phyloP scores from a whole-genome alignment of 805 yeast species.

The Ogataea ramenticola region DNA sequence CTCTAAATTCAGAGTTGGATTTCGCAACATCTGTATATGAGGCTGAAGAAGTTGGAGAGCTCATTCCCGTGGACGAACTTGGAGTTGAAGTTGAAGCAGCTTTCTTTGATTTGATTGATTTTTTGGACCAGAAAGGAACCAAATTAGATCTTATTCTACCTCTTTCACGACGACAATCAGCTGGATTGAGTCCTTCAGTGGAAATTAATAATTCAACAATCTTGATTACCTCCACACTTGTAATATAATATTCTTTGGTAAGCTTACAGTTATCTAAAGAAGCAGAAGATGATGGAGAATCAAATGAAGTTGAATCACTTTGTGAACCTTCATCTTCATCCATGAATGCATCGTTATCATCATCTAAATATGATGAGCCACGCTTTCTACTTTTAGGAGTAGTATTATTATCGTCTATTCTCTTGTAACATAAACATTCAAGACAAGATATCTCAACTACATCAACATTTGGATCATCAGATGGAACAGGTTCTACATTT shows the following conservation, averaged over 20 bases:
- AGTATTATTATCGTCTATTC: conserved; percentile 12
- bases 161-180: conserved; percentile 51
- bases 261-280: conserved; percentile 1
- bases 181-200: conserved; percentile 35
- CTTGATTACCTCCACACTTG: conserved; percentile 61
- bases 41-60: conserved; percentile 2
- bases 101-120: conserved; percentile 44
- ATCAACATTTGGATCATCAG: conserved; percentile 33
- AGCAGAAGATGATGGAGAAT: not conserved
- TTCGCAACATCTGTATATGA: conserved; percentile 5
- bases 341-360: conserved; percentile 12
- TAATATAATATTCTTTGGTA: conserved; percentile 40
- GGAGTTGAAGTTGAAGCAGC: not conserved
- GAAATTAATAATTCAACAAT: conserved; percentile 58
- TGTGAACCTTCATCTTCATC: not conserved
- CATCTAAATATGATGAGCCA: conserved; percentile 9
- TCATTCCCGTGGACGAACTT: not conserved
- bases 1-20: conserved; percentile 30
- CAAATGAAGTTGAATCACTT: not conserved
- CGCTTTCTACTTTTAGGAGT: conserved; percentile 5
- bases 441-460: conserved; percentile 56
- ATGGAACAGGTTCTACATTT: conserved; percentile 32
- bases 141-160: conserved; percentile 62
- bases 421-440: conserved; percentile 30
- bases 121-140: conserved; percentile 62